Evolutionary conservation across 306 rosid genomes (phyloP), one percentile per base, ranked within the genome.

Genomic region (Vigna radiata): DNA sequence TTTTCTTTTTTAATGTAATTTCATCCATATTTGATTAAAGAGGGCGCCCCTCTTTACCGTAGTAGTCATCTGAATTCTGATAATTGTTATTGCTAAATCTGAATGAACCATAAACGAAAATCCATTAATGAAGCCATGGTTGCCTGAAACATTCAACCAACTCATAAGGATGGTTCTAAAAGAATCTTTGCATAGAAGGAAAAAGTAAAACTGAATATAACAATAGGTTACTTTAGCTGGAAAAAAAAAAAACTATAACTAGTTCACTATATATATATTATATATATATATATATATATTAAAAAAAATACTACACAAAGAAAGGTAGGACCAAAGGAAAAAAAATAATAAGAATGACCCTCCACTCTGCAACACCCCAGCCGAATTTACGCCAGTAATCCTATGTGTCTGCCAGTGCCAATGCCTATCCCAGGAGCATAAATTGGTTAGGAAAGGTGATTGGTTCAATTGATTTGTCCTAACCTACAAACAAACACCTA

Each of bases 391-490:
- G 77, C 85, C 72, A 72, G 73, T 79, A 62, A 82, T 79, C 87
- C 90, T 82, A 80, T 67, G 72, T 44, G 49, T 44, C 49, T 44
- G 49, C 1, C 49, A 44, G 76, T 53, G 44, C 61, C 47, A 65
- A 78, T 52, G 44, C 61, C 52, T 60, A 47, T 83, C 76, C 89
- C 79, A 53, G 67, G 65, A 76, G 81, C 68, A 75, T 72, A 74
- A 74, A 65, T 76, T 47, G 79, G 80, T 70, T 76, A 50, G 58
- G 85, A 83, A 81, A 84, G 83, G 83, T 80, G 78, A 79, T 79
- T 44, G 77, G 78, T 83, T 86, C 72, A 84, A 83, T 75, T 76
- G 84, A 77, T 46, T 79, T 77, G 85, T 83, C 89, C 93, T 90
- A 91, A 81, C 80, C 87, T 92, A 84, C 63, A 68, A 39, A 64